These are phyloP conservation scores for Clarireedia hainanense DNA, from an alignment of 2,329 filamentous ascomycete genomes.

Conservation along the genomic window DNA sequence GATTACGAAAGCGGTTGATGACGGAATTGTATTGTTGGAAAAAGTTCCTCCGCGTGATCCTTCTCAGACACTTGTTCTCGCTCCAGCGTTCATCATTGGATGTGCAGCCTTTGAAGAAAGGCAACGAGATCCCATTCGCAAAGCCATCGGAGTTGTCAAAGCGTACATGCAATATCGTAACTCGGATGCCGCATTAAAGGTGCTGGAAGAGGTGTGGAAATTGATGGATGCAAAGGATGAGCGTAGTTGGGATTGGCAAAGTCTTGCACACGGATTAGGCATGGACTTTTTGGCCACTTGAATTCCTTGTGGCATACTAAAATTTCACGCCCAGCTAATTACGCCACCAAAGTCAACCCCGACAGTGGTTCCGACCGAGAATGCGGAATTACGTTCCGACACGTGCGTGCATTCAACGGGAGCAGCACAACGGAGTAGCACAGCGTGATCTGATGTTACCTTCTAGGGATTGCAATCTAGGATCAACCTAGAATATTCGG, in stretches of 20 bases:
- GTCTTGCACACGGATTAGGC: conserved; percentile 43
- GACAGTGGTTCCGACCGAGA: too few relatives aligned
- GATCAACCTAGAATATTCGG: too few relatives aligned
- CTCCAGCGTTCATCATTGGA: conserved; percentile 53
- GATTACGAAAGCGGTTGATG: conserved; percentile 47
- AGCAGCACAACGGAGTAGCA: too few relatives aligned
- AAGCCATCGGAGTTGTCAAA: conserved; percentile 42
- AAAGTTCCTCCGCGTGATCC: conserved; percentile 50
- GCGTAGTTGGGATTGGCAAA: conserved; percentile 57
- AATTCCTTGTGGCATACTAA: not conserved
- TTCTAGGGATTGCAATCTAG: too few relatives aligned
- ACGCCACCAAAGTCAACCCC: too few relatives aligned
- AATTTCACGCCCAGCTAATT: too few relatives aligned
- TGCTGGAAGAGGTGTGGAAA: conserved; percentile 52
- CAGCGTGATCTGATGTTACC: too few relatives aligned
- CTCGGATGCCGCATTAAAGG: conserved; percentile 43
- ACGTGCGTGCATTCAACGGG: too few relatives aligned
- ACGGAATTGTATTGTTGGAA: conserved; percentile 47
- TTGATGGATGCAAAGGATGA: conserved; percentile 52
- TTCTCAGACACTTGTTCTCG: conserved; percentile 49
- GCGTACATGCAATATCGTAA: conserved; percentile 54
- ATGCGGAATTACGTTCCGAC: too few relatives aligned
- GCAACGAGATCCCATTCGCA: conserved; percentile 45
- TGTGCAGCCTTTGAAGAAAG: conserved; percentile 47
- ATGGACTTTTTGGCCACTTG: conserved; percentile 44